phyloP scores from a whole-genome alignment of 2,329 filamentous ascomycete species.

The Ilyonectria robusta region DNA sequence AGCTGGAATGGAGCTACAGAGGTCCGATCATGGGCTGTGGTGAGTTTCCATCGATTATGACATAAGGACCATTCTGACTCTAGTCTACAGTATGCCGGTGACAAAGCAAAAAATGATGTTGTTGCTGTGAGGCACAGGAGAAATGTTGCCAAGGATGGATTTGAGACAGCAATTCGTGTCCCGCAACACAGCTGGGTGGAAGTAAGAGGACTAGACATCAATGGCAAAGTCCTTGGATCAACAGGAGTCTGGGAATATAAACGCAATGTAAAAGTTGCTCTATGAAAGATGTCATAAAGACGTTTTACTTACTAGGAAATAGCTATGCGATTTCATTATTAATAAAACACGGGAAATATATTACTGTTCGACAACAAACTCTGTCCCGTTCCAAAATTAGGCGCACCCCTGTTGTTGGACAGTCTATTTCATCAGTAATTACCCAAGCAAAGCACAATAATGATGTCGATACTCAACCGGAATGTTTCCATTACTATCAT shows the following conservation, averaged over 20 bases:
- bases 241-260: conserved; percentile 22
- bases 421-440: too few relatives aligned
- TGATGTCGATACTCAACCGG: too few relatives aligned
- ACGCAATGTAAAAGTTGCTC: too few relatives aligned
- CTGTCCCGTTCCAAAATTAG: too few relatives aligned
- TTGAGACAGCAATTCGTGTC: conserved; percentile 18
- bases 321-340: too few relatives aligned
- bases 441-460: too few relatives aligned
- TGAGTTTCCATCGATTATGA: conserved; percentile 7
- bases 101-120: not conserved
- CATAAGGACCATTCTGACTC: not conserved
- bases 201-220: conserved; percentile 5
- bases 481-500: too few relatives aligned
- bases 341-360: too few relatives aligned
- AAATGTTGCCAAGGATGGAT: conserved; percentile 17
- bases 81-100: conserved; percentile 12
- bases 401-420: too few relatives aligned
- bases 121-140: not conserved
- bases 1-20: conserved; percentile 30
- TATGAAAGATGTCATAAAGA: too few relatives aligned
- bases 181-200: conserved; percentile 12
- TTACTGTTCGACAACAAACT: too few relatives aligned
- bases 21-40: conserved; percentile 26
- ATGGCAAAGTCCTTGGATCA: conserved; percentile 9
- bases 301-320: too few relatives aligned